Base-by-base conservation (phyloP, 169 alveolate species). In the Eimeria necatrix region DNA sequence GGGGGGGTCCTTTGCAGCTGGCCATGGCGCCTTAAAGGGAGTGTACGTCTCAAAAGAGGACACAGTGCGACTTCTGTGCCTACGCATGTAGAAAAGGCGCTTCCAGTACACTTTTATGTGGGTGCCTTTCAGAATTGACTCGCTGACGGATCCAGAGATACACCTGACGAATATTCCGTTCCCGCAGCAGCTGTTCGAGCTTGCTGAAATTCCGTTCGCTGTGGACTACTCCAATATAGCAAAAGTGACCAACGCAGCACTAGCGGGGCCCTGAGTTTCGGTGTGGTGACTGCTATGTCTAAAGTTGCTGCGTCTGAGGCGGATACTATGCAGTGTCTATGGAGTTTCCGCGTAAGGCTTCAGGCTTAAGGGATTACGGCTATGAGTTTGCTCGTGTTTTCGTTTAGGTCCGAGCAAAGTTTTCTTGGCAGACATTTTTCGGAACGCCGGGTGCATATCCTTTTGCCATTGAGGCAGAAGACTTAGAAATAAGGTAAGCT, bases 141-240 rank as follows among this genome's bases (percentile, higher is more conserved):
- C 98, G 26, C 73, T 97, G 83, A 78, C 97, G 0, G 97, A 97
- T 48, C 98, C 98, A 20, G 98, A 97, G 59, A 93, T 97, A 16
- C 97, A 96, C 74, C 94, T 97, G 86, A 95, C 97, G 74, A 96
- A 97, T 83, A 86, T 97, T 32, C 98, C 98, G 8, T 73, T 97
- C 12, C 98, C 98, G 26, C 98, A 97, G 32, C 95, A 96, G 78
- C 91, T 97, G 85, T 97, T 97, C 74, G 97, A 97, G 41, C 95
- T 94, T 64, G 97, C 97, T 4, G 97, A 97, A 53, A 94, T 96
- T 41, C 98, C 98, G 41, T 96, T 97, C 94, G 93, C 96, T 3
- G 96, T 96, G 86, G 97, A 97, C 73, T 96, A 96, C 87, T 97
- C 98, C 26, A 97, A 97, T 94, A 94, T 97, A 49, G 94, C 97